Conservation (phyloP, 371 early-diverging fungal genomes). For the Syncephalastrum contaminatum region DNA sequence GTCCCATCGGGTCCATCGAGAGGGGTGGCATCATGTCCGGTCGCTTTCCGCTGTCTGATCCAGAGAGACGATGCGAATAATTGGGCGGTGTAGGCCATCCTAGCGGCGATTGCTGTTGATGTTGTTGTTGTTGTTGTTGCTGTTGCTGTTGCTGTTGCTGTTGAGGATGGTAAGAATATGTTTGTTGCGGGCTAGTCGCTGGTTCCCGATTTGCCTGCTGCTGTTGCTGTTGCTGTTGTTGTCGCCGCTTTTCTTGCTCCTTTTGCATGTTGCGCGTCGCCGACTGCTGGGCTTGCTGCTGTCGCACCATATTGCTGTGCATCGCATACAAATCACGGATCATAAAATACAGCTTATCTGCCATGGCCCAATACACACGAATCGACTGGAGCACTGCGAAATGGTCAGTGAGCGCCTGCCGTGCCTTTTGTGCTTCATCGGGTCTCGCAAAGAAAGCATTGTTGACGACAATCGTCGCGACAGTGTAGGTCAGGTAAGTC, state of each 20-base stretch:
- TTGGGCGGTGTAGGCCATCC: no score
- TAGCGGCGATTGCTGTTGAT: conserved; percentile 3
- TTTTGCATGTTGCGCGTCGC: conserved; percentile 5
- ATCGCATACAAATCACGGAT: conserved; percentile 60
- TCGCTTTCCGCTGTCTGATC: no score
- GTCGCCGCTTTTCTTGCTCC: conserved; percentile 4
- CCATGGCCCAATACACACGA: conserved; percentile 61
- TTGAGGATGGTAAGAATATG: no score
- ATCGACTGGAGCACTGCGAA: conserved; percentile 49
- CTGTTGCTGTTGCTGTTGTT: conserved; percentile 8
- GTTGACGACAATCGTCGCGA: conserved; percentile 58
- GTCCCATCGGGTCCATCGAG: conserved; percentile 2
- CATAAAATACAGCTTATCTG: conserved; percentile 61
- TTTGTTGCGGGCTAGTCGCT: neutral
- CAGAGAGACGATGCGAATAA: no score
- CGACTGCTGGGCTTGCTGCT: conserved; percentile 10
- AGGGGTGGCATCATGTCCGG: no score
- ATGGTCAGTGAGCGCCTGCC: conserved; percentile 44
- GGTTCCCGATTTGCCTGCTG: neutral
- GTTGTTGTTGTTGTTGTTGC: conserved; percentile 6
- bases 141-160: conserved; percentile 9
- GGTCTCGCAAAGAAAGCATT: conserved; percentile 45
- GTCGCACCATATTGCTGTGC: conserved; percentile 29
- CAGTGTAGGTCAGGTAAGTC: conserved; percentile 55
- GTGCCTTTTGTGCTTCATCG: conserved; percentile 47